Base-by-base conservation (phyloP, 768 basidiomycete species). In the Cystobasidium ongulense region DNA sequence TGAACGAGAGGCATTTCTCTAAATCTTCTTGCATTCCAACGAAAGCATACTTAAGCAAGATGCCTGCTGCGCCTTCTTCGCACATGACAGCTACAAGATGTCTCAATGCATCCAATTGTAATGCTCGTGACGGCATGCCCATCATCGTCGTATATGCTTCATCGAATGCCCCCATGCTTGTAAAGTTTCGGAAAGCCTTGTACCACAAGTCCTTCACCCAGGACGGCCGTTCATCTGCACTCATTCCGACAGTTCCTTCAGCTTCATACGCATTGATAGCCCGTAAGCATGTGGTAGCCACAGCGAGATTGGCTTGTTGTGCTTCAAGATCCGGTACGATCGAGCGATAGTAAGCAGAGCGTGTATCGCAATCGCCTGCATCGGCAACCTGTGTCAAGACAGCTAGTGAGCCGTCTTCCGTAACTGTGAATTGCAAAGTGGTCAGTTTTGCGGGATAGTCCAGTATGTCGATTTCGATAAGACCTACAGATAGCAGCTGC, bases 11-110 rank as follows among this genome's bases (percentile, higher is more conserved):
- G 18, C 89, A 87, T 52, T 86, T 87, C 82, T 96, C 93, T 23
- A 98, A 90, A 79, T 95, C 92, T 65, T 88, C 87, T 52, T 88
- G 86, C 74, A 94, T 84, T 0, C 90, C 91, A 2, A 88, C 85
- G 79, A 97, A 98, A 78, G 90, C 90, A 78, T 91, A 88, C 8
- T 87, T 82, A 80, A 92, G 87, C 15, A 98, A 84, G 75, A 85
- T 85, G 63, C 89, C 88, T 21, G 92, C 86, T 39, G 90, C 88
- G 78, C 89, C 86, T 72, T 88, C 88, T 80, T 96, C 92, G 80
- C 95, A 97, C 90, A 97, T 95, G 76, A 87, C 86, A 77, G 92
- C 89, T 73, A 92, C 88, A 63, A 99, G 84, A 75, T 90, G 88
- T 62, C 87, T 87, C 29, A 91, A 86, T 78, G 87, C 89, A 76